phyloP scores from a whole-genome alignment of 148 eudicot species.

The Vaccinium macrocarpon region DNA sequence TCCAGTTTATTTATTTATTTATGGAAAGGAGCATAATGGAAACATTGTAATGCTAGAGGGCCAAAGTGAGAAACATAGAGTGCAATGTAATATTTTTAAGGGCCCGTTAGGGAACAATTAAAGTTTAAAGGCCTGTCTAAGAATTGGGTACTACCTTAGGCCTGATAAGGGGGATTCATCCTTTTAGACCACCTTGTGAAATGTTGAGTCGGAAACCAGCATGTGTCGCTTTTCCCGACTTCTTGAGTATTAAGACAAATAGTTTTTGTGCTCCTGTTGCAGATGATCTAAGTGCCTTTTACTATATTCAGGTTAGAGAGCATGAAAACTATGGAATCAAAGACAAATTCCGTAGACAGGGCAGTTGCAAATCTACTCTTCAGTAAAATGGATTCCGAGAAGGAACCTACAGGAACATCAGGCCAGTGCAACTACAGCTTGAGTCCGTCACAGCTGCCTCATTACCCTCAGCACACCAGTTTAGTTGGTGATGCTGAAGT shows the following conservation, averaged over 20 bases:
- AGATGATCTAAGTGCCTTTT: not conserved
- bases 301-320: constrained; percentile 38
- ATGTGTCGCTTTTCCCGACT: not conserved
- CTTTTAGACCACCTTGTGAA: not conserved
- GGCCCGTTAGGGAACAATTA: not conserved
- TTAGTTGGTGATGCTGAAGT: constrained; percentile 43
- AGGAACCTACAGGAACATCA: constrained; percentile 11
- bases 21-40: not conserved
- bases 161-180: not conserved
- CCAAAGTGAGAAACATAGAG: not conserved
- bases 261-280: constrained; percentile 4
- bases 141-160: not conserved
- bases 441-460: not conserved
- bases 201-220: not conserved
- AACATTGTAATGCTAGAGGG: not conserved
- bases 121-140: not conserved
- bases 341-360: constrained; percentile 68
- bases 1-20: not conserved
- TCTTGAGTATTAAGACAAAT: not conserved
- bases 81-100: not conserved
- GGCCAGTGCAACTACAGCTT: constrained; percentile 17
- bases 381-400: constrained; percentile 33
- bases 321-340: constrained; percentile 33
- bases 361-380: constrained; percentile 83
- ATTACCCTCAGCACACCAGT: constrained; percentile 1